Evolutionary conservation across 179 eudicot genomes (phyloP).

Genomic region (Nepenthes alata): DNA sequence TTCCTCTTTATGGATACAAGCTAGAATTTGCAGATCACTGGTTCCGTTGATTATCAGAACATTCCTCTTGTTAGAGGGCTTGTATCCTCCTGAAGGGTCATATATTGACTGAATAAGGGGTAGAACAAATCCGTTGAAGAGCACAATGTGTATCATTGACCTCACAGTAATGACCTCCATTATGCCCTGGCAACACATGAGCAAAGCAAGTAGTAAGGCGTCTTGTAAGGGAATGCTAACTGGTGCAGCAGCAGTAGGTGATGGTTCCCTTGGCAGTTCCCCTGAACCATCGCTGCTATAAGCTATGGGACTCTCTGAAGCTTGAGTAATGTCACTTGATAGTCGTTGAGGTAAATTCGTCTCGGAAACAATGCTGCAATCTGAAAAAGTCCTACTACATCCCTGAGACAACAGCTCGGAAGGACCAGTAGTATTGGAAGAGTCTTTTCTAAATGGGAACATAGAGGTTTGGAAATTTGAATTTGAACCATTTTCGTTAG

Average conservation of each 20-base stretch:
- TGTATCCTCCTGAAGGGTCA: too few species aligned
- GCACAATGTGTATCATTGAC: too few species aligned
- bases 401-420: slow-evolving; percentile 30
- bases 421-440: slow-evolving; percentile 18
- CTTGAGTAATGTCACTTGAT: slow-evolving; percentile 40
- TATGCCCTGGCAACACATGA: too few species aligned
- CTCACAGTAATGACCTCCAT: too few species aligned
- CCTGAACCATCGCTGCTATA: slow-evolving; percentile 70
- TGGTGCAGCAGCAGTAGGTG: slow-evolving; percentile 16
- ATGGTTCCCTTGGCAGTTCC: slow-evolving; percentile 43
- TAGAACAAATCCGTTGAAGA: too few species aligned
- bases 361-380: slow-evolving; percentile 31
- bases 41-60: too few species aligned
- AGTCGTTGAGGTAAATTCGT: slow-evolving; percentile 32
- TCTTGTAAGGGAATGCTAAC: slow-evolving; percentile 13
- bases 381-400: slow-evolving; percentile 37
- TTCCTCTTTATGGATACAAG: too few species aligned
- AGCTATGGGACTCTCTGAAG: slow-evolving; percentile 32
- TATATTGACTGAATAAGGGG: too few species aligned
- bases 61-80: too few species aligned
- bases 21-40: too few species aligned
- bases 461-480: slow-evolving; percentile 26
- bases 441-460: slow-evolving; percentile 39
- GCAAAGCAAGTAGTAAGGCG: too few species aligned
- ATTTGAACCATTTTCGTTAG: slow-evolving; percentile 34